Conservation (phyloP, 176 grass and related monocot species). For the Sorghum bicolor region DNA sequence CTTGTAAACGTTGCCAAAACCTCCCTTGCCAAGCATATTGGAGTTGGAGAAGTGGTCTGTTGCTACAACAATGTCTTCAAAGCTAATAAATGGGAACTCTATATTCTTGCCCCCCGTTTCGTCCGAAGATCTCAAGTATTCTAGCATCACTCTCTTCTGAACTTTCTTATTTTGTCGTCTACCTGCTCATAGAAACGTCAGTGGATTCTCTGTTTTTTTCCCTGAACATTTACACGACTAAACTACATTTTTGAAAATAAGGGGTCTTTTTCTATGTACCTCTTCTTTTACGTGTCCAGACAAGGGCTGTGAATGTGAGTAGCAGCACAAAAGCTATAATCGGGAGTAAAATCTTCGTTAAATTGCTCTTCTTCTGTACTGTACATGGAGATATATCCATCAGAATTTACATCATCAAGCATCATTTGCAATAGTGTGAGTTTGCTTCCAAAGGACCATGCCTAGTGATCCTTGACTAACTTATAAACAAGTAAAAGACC, state of each 20-base stretch:
- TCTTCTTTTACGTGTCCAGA: no score
- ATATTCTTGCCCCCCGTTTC: neutral
- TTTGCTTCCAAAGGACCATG: no score
- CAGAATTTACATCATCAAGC: no score
- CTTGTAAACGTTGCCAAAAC: neutral
- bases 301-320: neutral
- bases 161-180: neutral
- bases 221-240: neutral
- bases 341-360: neutral
- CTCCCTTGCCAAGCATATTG: neutral
- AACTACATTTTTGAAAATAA: neutral
- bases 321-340: neutral
- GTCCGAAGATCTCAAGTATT: neutral
- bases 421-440: no score
- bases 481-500: no score
- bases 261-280: no score
- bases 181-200: neutral
- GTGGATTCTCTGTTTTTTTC: neutral
- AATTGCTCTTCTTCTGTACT: neutral
- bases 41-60: neutral
- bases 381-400: neutral
- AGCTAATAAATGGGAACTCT: neutral
- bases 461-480: no score
- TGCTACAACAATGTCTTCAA: neutral
- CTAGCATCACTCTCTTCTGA: neutral